A percentile compares a stretch with the other conserved stretches of the same genome.
These are phyloP conservation scores for Russula sp. DNA, from an alignment of 768 basidiomycete genomes.

Conservation along the genomic window DNA sequence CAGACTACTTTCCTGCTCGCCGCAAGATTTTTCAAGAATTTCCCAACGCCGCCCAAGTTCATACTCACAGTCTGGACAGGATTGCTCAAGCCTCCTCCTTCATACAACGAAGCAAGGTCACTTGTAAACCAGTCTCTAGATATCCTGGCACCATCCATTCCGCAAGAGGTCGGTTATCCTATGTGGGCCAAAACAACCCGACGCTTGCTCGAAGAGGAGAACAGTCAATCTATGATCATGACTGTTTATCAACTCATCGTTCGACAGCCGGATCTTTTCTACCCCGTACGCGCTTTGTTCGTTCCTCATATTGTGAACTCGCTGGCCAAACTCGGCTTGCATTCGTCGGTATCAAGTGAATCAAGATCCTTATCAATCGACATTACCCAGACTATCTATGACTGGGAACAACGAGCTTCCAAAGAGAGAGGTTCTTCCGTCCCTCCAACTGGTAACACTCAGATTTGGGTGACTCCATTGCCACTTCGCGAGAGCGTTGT, in stretches of 20 bases:
- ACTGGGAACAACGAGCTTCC: conserved; percentile 79
- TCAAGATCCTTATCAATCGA: conserved; percentile 87
- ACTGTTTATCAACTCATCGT: conserved; percentile 90
- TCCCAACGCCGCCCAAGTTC: conserved; percentile 88
- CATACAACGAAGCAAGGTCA: conserved; percentile 67
- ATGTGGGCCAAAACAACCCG: conserved; percentile 87
- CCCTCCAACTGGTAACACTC: conserved; percentile 3
- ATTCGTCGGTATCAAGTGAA: conserved; percentile 65
- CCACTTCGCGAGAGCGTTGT: conserved; percentile 86
- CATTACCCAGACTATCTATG: conserved; percentile 84
- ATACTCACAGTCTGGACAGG: conserved; percentile 88
- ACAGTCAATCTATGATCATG: conserved; percentile 64
- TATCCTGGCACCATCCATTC: conserved; percentile 79
- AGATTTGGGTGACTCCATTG: conserved; percentile 69
- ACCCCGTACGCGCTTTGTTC: conserved; percentile 87
- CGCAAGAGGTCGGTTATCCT: conserved; percentile 57
- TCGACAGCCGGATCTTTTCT: conserved; percentile 88
- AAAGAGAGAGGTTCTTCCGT: conserved; percentile 24
- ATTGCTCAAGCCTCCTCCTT: conserved; percentile 65
- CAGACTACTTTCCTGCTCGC: conserved; percentile 89
- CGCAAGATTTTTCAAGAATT: conserved; percentile 87
- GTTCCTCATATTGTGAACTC: conserved; percentile 92
- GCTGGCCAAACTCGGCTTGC: conserved; percentile 83
- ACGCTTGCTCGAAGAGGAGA: conserved; percentile 85
- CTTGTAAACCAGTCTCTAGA: conserved; percentile 84